Evolutionary conservation across 805 yeast species (phyloP).

Genomic region (Zygosaccharomyces siamensis): DNA sequence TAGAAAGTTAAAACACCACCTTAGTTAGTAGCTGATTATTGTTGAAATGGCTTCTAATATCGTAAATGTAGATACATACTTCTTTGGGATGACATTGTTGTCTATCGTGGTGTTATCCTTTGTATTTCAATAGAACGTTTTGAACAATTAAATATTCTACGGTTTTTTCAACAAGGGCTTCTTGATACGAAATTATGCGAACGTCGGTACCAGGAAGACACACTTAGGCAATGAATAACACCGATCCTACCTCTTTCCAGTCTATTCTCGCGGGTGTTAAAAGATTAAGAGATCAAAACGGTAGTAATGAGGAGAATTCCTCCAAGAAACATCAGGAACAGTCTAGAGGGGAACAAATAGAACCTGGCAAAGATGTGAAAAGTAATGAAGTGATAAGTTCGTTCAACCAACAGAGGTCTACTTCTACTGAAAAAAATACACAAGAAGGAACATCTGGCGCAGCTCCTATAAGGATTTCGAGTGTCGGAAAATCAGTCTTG

Average conservation of each 20-base stretch:
- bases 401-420: conserved; percentile 19
- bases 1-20: conserved; percentile 11
- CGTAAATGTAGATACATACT: conserved; percentile 19
- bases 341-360: conserved; percentile 2
- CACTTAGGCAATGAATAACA: conserved; percentile 25
- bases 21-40: background rate
- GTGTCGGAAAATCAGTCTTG: conserved; percentile 37
- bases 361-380: conserved; percentile 4
- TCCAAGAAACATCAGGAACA: conserved; percentile 1
- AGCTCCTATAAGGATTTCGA: background rate
- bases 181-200: background rate
- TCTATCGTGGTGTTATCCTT: conserved; percentile 1
- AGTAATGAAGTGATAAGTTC: conserved; percentile 16
- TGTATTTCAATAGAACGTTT: background rate
- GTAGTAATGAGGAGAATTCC: conserved; percentile 15
- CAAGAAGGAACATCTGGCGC: conserved; percentile 15
- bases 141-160: background rate
- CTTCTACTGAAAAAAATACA: conserved; percentile 12
- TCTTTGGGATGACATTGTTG: conserved; percentile 27
- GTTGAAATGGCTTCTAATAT: background rate
- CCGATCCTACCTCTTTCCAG: conserved; percentile 61
- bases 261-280: conserved; percentile 68
- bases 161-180: conserved; percentile 3
- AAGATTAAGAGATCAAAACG: conserved; percentile 46
- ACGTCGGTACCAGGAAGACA: background rate